Conservation (phyloP, 2,329 filamentous ascomycete species). For the Claviceps monticola region DNA sequence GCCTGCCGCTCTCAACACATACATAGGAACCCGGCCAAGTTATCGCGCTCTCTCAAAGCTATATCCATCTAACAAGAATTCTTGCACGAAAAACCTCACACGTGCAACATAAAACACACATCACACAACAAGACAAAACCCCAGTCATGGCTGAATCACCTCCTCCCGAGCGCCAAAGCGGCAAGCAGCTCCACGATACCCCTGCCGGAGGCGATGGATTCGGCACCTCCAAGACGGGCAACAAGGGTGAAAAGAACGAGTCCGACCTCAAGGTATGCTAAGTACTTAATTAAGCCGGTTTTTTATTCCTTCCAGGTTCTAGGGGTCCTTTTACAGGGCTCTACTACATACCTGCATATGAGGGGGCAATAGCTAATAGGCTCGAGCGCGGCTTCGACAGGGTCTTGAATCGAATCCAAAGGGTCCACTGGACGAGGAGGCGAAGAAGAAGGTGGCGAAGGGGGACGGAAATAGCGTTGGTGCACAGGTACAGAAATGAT, state of each 20-base stretch:
- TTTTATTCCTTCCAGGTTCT: neutral
- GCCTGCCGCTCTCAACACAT: neutral
- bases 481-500: slow-evolving; percentile 1
- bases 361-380: neutral
- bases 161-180: slow-evolving; percentile 52
- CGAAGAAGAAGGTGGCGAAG: slow-evolving; percentile 49
- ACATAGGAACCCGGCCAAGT: neutral
- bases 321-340: too few species aligned
- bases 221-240: slow-evolving; percentile 39
- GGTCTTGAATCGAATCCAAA: slow-evolving; percentile 51
- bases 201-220: slow-evolving; percentile 44
- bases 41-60: too few species aligned
- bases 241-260: slow-evolving; percentile 39
- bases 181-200: slow-evolving; percentile 46
- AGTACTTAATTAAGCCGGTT: neutral
- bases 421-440: slow-evolving; percentile 45
- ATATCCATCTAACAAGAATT: too few species aligned
- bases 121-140: slow-evolving; percentile 17
- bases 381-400: slow-evolving; percentile 14
- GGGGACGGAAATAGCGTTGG: slow-evolving; percentile 8
- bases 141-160: slow-evolving; percentile 65
- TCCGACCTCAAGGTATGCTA: slow-evolving; percentile 33
- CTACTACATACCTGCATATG: too few species aligned
- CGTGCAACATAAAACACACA: too few species aligned
- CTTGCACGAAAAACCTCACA: too few species aligned